Base-by-base conservation (phyloP, 345 rosid species). In the Hibiscus tridactylites region DNA sequence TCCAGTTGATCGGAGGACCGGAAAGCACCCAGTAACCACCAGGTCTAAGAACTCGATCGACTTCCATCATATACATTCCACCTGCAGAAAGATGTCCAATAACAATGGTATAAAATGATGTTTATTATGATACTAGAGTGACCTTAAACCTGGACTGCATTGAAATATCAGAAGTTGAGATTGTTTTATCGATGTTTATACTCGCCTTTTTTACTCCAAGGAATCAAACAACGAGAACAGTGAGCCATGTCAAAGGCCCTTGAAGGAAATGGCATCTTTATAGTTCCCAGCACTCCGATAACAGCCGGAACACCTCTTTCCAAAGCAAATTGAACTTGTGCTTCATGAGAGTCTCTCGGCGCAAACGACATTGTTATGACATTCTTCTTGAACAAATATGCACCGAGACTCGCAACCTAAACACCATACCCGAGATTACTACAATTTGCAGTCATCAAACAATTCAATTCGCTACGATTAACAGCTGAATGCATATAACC, bases 261-360 rank as follows among this genome's bases (percentile, higher is more conserved):
- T 8, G 59, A 54, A 54, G 59, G 59, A 19, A 29, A 91, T 3
- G 97, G 97, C 78, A 86, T 66, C 84, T 86, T 88, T 57, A 91
- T 88, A 19, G 92, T 86, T 37, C 98, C 98, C 29, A 94, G 88
- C 79, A 94, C 98, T 77, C 96, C 97, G 61, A 94, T 90, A 72
- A 94, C 91, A 37, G 97, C 98, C 3, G 98, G 98, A 28, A 91
- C 97, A 76, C 98, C 98, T 78, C 98, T 88, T 80, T 94, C 98
- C 1, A 94, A 83, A 39, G 98, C 98, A 79, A 94, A 94, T 33
- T 94, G 98, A 24, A 94, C 98, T 76, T 94, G 98, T 29, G 98
- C 97, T 80, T 94, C 97, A 35, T 94, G 98, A 0, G 95, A 0
- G 95, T 94, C 98, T 83, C 98, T 85, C 31, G 97, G 97, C 21